These are phyloP conservation scores for Tolypocladium guangdongense DNA, from an alignment of 2,329 filamentous ascomycete genomes.

Conservation along the genomic window DNA sequence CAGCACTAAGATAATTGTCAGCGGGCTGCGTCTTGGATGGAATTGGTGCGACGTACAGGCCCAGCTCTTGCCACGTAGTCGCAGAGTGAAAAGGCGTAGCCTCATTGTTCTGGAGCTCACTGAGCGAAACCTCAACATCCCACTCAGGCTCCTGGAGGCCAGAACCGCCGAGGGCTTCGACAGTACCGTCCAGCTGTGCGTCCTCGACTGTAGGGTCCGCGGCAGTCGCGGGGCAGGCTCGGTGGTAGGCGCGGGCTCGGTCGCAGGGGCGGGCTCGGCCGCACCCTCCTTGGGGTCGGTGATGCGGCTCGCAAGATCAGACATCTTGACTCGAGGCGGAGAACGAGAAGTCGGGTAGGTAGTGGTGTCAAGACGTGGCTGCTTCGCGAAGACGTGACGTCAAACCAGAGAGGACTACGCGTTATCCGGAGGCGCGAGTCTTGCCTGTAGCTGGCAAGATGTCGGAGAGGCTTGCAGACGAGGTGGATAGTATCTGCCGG, in stretches of 20 bases:
- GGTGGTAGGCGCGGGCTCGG: slow-evolving; percentile 6
- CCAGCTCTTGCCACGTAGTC: slow-evolving; percentile 73
- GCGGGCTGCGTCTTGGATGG: background rate
- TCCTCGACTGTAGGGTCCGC: slow-evolving; percentile 11
- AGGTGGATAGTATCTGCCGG: background rate
- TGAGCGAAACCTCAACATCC: slow-evolving; percentile 87
- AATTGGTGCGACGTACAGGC: slow-evolving; percentile 45
- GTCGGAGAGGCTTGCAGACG: background rate
- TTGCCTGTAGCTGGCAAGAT: background rate
- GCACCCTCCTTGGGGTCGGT: slow-evolving; percentile 28
- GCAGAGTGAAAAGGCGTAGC: slow-evolving; percentile 82
- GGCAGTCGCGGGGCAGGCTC: slow-evolving; percentile 5
- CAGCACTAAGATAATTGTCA: slow-evolving; percentile 16
- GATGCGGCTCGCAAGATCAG: slow-evolving; percentile 41
- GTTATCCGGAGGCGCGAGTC: background rate
- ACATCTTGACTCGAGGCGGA: slow-evolving; percentile 20
- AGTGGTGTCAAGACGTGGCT: background rate
- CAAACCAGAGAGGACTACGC: background rate
- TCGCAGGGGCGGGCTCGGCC: slow-evolving; percentile 3
- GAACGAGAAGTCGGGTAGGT: background rate
- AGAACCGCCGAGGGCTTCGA: slow-evolving; percentile 32
- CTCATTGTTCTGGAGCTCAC: slow-evolving; percentile 75
- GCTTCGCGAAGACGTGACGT: background rate
- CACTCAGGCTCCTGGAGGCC: slow-evolving; percentile 61
- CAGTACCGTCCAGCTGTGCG: slow-evolving; percentile 26